A percentile compares a stretch with the other conserved stretches of the same genome.
Evolutionary conservation across 306 rosid genomes (phyloP).

Genomic region (Begonia fuchsioides): DNA sequence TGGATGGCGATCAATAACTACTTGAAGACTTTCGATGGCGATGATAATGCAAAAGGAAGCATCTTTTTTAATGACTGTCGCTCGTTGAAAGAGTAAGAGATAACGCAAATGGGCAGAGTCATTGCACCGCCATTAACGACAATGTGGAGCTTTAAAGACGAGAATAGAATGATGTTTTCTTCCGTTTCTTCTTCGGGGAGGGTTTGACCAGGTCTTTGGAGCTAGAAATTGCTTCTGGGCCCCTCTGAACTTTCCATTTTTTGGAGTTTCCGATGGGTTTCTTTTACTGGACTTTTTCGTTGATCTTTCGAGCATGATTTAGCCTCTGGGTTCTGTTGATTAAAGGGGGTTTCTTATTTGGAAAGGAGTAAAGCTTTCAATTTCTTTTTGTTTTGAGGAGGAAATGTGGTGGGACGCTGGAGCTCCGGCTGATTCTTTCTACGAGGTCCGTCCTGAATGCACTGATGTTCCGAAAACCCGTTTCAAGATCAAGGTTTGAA

Average conservation of each 20-base stretch:
- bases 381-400: conserved; percentile 11
- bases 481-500: conserved; percentile 73
- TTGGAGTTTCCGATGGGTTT: not conserved
- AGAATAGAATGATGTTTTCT: not conserved
- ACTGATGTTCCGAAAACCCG: conserved; percentile 78
- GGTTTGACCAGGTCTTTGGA: conserved; percentile 8
- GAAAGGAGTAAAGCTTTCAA: conserved; percentile 2
- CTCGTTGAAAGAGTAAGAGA: too few species aligned
- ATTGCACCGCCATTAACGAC: too few species aligned
- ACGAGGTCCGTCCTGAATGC: conserved; percentile 84
- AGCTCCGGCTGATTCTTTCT: conserved; percentile 82
- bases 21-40: too few species aligned
- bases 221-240: too few species aligned
- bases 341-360: conserved; percentile 3
- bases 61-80: too few species aligned
- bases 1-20: too few species aligned
- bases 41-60: too few species aligned
- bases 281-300: not conserved
- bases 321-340: not conserved
- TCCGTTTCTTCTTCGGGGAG: conserved; percentile 10
- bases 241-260: too few species aligned
- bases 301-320: conserved; percentile 17
- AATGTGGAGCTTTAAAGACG: too few species aligned
- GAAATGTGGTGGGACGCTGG: conserved; percentile 91
- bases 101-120: too few species aligned